Evolutionary conservation across 257 asterid species (phyloP).

Genomic region (Parsonsia alboflavescens): DNA sequence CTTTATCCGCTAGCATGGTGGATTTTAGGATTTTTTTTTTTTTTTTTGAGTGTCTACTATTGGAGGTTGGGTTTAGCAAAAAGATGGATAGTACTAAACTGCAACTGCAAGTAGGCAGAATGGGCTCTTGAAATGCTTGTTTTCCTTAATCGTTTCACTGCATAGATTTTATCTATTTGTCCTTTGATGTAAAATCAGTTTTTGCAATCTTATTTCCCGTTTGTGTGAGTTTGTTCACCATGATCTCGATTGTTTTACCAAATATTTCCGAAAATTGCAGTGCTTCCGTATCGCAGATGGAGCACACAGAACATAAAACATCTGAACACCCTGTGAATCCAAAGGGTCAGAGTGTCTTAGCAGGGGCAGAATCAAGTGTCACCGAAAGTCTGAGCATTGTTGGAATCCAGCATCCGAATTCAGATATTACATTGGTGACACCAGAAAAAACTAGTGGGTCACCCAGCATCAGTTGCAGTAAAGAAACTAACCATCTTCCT

Average conservation of each 20-base stretch:
- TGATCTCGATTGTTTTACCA: background rate
- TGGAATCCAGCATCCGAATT: conserved; percentile 20
- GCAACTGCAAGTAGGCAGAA: background rate
- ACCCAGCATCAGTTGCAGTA: conserved; percentile 30
- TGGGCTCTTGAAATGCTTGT: background rate
- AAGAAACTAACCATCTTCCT: conserved; percentile 42
- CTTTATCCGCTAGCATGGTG: background rate
- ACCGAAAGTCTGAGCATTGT: conserved; percentile 21
- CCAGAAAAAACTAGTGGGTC: conserved; percentile 58
- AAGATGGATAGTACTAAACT: background rate
- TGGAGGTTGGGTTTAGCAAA: background rate
- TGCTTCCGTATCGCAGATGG: conserved; percentile 27
- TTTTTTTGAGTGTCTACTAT: background rate
- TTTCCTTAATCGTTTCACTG: background rate
- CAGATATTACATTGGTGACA: conserved; percentile 47
- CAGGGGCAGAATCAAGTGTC: conserved; percentile 10
- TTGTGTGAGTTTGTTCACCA: background rate
- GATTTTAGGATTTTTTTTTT: background rate
- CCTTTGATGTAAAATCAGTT: background rate
- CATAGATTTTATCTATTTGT: background rate
- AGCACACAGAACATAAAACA: conserved; percentile 18
- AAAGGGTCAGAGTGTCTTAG: conserved; percentile 12
- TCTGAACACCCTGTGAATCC: conserved; percentile 11
- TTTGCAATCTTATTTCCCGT: background rate
- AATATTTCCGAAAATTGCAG: background rate